A percentile compares a stretch with the other conserved stretches of the same genome.
These are phyloP conservation scores for Pyronema omphalodes DNA, from an alignment of 495 filamentous ascomycete species.

Conservation along the genomic window DNA sequence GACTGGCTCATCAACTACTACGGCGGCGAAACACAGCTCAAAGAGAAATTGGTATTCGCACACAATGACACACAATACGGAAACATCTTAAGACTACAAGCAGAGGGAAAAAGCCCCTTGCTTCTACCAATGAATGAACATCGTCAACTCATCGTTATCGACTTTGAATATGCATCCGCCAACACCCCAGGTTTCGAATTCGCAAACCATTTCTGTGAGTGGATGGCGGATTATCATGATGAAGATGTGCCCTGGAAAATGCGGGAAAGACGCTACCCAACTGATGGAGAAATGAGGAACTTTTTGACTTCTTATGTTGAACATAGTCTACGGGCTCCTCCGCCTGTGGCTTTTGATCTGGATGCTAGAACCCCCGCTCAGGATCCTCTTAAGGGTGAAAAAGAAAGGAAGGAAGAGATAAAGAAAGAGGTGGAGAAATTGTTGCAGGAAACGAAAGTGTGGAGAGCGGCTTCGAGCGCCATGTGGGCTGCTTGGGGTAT, in stretches of 20 bases:
- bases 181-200: constrained; percentile 81
- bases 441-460: constrained; percentile 58
- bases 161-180: constrained; percentile 93
- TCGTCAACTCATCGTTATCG: constrained; percentile 89
- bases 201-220: constrained; percentile 93
- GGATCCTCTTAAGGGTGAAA: constrained; percentile 40
- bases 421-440: constrained; percentile 49
- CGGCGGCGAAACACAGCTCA: constrained; percentile 44
- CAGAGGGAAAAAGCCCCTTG: constrained; percentile 67
- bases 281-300: constrained; percentile 55
- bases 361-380: constrained; percentile 45
- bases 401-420: constrained; percentile 35
- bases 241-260: constrained; percentile 42
- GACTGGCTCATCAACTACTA: constrained; percentile 53
- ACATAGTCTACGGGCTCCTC: constrained; percentile 32
- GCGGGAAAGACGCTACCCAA: constrained; percentile 54
- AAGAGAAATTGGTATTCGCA: constrained; percentile 68
- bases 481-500: constrained; percentile 95
- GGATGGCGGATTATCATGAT: constrained; percentile 95
- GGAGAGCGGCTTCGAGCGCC: constrained; percentile 71
- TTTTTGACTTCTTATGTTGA: constrained; percentile 77
- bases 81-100: constrained; percentile 82
- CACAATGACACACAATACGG: constrained; percentile 99
- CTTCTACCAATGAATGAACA: constrained; percentile 79
- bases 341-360: constrained; percentile 39